Evolutionary conservation across 2,329 filamentous ascomycete species (phyloP), one percentile per base, ranked within the genome.

Genomic region (Polytolypa hystricis): DNA sequence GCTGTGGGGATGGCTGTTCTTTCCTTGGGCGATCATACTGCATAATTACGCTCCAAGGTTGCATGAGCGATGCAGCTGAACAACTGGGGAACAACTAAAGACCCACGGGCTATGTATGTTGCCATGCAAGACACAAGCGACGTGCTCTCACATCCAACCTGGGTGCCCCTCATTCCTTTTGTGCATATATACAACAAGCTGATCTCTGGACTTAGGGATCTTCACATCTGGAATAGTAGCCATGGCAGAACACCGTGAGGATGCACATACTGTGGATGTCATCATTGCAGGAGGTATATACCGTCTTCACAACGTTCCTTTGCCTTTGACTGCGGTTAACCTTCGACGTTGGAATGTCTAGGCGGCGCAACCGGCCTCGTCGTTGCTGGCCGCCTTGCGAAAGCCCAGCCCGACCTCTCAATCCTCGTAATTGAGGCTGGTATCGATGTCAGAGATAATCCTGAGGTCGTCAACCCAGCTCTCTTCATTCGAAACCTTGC

Each of bases 401-500:
- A 67, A 37, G 66, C 69, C 0, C 64, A 71, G 37, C 67, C 66
- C 1, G 54, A 56, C 15, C 53, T 73, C 2, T 65, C 62, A 11
- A 64, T 74, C 28, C 53, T 74, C 9, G 55, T 76, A 5, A 64
- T 75, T 33, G 73, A 77, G 47, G 57, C 62, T 18, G 73, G 73
- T 1, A 59, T 57, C 14, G 69, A 74, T 49, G 74, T 69, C 45
- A 65, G 66, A 42, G 57, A 70, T 44, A 58, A 67, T 34, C 65
- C 67, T 1, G 62, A 57, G 11, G 57, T 76, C n/a, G 55, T 66
- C 5, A 62, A 69, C 29, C 73, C 73, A 1, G 71, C 62, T 0
- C 51, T 72, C 7, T 77, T 64, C 40, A 51, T 67, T 23, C 49
- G 54, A 14, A 66, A 73, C 42, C 52, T 75, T 1, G 53, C 58